Conservation (phyloP, 495 filamentous ascomycete species). For the Elasticomyces elasticus region DNA sequence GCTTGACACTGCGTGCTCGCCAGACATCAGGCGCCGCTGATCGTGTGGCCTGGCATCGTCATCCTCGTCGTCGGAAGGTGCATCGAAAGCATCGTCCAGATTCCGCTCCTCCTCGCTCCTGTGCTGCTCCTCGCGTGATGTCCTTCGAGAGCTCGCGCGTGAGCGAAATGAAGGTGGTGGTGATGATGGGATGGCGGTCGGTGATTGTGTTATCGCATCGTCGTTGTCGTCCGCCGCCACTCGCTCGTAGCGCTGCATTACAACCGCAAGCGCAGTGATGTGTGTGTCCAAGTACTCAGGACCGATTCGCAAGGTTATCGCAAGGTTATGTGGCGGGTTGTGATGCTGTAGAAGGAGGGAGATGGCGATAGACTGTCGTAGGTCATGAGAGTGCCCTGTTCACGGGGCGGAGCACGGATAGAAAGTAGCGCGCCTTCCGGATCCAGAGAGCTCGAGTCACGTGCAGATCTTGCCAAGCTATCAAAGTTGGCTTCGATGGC, state of each 20-base stretch:
- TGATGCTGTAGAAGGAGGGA: not conserved
- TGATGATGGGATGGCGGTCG: conserved; percentile 55
- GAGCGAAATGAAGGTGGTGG: conserved; percentile 93
- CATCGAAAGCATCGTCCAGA: conserved; percentile 64
- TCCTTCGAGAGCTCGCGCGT: conserved; percentile 61
- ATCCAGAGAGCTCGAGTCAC: too few relatives aligned
- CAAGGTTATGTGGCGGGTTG: not conserved
- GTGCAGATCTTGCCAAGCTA: too few relatives aligned
- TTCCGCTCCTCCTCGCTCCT: conserved; percentile 51
- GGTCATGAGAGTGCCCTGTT: too few relatives aligned
- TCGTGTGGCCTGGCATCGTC: conserved; percentile 66
- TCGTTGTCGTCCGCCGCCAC: conserved; percentile 46
- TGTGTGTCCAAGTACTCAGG: not conserved
- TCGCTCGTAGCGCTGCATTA: conserved; percentile 77
- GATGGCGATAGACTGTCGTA: not conserved
- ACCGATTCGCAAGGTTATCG: too few relatives aligned
- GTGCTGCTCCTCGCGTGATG: conserved; percentile 44
- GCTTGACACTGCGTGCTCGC: conserved; percentile 42
- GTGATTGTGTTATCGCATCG: conserved; percentile 29
- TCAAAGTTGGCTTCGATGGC: too few relatives aligned
- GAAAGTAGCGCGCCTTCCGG: too few relatives aligned
- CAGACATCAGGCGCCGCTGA: conserved; percentile 73
- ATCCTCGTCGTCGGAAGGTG: conserved; percentile 30
- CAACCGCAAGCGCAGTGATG: conserved; percentile 40
- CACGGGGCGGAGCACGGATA: too few relatives aligned